A percentile compares a stretch with the other conserved stretches of the same genome.
These are phyloP conservation scores for Coniochaeta sp. DNA, from an alignment of 2,329 filamentous ascomycete genomes.

Conservation along the genomic window DNA sequence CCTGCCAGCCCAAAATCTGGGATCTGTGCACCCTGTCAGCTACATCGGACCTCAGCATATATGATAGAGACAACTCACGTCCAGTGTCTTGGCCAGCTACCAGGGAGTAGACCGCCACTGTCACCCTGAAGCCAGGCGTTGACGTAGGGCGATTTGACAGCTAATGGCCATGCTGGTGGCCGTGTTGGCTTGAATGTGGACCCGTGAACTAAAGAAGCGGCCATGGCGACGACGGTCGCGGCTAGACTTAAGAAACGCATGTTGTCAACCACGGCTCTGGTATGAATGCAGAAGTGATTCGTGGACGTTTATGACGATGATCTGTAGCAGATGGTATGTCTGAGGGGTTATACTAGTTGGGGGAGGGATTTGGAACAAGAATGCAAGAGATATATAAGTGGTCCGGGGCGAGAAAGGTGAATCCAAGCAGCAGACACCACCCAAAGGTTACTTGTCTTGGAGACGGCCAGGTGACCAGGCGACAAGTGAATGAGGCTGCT, in stretches of 20 bases:
- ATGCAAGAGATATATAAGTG: background rate
- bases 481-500: background rate
- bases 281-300: background rate
- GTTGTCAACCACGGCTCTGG: background rate
- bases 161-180: conserved; percentile 47
- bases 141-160: conserved; percentile 68
- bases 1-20: conserved; percentile 56
- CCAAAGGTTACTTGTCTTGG: background rate
- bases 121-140: conserved; percentile 62
- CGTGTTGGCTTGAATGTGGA: conserved; percentile 20
- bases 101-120: conserved; percentile 57
- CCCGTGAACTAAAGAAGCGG: background rate
- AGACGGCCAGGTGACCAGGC: background rate
- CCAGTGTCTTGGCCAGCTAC: conserved; percentile 64
- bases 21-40: conserved; percentile 29
- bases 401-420: background rate
- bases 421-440: background rate
- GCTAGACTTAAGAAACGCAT: conserved; percentile 1
- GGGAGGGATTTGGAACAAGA: background rate
- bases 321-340: background rate
- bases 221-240: background rate
- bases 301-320: background rate
- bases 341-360: background rate
- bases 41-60: background rate
- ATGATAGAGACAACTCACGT: conserved; percentile 35